A percentile compares a stretch with the other conserved stretches of the same genome.
Evolutionary conservation across 2,329 filamentous ascomycete genomes (phyloP).

Genomic region (Ophiocordyceps robertsii): DNA sequence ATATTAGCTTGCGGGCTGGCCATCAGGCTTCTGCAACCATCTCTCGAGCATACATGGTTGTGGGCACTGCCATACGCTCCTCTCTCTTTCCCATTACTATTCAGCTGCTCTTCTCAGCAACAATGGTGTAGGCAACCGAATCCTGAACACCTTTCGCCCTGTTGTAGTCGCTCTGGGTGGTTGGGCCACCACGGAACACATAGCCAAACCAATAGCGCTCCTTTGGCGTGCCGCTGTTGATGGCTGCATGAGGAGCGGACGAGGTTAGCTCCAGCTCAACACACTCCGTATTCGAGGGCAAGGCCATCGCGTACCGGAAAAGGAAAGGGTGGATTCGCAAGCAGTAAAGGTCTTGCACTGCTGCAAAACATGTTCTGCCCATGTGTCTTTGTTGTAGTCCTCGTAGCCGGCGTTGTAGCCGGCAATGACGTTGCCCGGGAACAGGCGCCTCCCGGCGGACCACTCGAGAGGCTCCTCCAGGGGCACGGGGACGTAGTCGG

Average conservation of each 20-base stretch:
- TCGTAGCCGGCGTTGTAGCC: conserved; percentile 3
- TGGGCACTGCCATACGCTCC: no score
- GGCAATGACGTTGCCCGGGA: conserved; percentile 3
- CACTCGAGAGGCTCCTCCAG: no score
- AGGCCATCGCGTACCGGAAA: background rate
- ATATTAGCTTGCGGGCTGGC: no score
- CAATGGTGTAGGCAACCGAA: background rate
- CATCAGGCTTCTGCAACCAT: no score
- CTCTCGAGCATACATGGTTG: no score
- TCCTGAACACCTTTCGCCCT: background rate
- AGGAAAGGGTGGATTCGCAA: background rate
- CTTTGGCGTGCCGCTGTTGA: conserved; percentile 3
- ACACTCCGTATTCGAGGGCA: no score
- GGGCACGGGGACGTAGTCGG: no score
- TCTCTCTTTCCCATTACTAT: no score
- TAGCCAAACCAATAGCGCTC: conserved; percentile 3
- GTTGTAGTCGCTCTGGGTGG: background rate
- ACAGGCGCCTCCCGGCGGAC: conserved; percentile 1
- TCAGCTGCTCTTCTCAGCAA: no score
- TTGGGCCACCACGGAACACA: conserved; percentile 1
- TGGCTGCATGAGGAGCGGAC: background rate
- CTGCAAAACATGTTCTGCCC: background rate
- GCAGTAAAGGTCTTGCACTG: background rate
- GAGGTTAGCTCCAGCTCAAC: background rate
- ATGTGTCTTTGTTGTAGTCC: background rate